Base-by-base conservation (phyloP, 345 rosid species). In the Punica granatum region DNA sequence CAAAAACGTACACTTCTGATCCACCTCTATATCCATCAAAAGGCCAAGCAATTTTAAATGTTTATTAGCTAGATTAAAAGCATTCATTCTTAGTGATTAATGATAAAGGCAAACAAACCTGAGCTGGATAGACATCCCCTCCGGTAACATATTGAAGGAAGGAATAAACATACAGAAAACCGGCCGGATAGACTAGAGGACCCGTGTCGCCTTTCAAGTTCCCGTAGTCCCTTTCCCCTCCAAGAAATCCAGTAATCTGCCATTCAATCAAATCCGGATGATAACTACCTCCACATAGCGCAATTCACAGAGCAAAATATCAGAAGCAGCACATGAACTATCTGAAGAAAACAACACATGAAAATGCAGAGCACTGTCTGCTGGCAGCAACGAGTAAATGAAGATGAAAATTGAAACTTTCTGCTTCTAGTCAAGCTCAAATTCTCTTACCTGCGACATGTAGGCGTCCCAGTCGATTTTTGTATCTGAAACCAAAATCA, bases 381-480 rank as follows among this genome's bases (percentile, higher is more conserved):
- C 0, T 1, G 26, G 28, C 41, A 11, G 11, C 11, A 37, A 5
- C 8, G 30, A 51, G 13, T 6, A 46, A 46, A 16, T 46, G 51
- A 46, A 46, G 19, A 4, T 46, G 19, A 51, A 51, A 28, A 51
- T 51, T 6, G 58, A 25, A 51, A 51, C 58, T 51, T 51, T 23
- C 13, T 23, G 58, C 53, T 12, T 15, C 58, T 21, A 51, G 25
- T 44, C 51, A 8, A 37, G 58, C 30, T 44, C 58, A 51, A 3
- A 51, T 51, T 14, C 14, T 32, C 80, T 53, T 65, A 92, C 98
- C 97, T 93, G 97, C 65, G 96, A 86, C 95, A 93, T 90, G 78
- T 93, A 90, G 49, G 97, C 98, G 75, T 93, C 98, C 98, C 97
- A 90, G 68, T 93, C 98, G 75, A 93, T 93, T 88, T 90, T 93